These are phyloP conservation scores for Corylus avellana DNA, from an alignment of 306 rosid genomes.

Conservation along the genomic window DNA sequence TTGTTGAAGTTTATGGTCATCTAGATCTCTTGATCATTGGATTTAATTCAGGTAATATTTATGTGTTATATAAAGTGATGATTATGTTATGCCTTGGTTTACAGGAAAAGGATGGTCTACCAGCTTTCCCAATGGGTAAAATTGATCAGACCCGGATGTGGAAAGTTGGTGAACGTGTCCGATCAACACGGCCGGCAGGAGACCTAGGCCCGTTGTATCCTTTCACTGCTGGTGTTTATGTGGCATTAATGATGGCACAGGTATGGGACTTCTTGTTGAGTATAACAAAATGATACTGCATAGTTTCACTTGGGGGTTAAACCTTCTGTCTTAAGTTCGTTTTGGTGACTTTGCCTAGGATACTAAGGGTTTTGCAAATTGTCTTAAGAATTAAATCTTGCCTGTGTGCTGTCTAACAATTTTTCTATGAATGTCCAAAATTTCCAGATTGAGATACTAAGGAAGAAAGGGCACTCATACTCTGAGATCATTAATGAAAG, in stretches of 20 bases:
- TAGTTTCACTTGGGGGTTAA: not conserved
- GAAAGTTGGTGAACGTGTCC: constrained; percentile 94
- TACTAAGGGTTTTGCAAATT: not conserved
- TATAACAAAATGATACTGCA: not conserved
- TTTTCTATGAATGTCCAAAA: constrained; percentile 5
- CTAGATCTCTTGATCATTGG: not conserved
- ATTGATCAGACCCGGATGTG: constrained; percentile 99
- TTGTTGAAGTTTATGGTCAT: not conserved
- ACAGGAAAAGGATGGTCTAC: constrained; percentile 96
- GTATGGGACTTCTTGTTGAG: constrained; percentile 34
- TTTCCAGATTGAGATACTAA: constrained; percentile 84
- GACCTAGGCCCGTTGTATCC: constrained; percentile 93
- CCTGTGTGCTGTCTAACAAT: not conserved
- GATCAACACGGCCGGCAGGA: constrained; percentile 75
- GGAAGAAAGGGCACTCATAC: constrained; percentile 97
- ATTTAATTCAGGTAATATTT: not conserved
- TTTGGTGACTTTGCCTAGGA: constrained; percentile 10
- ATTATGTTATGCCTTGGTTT: constrained; percentile 28
- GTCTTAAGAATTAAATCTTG: not conserved
- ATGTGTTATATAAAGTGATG: not conserved
- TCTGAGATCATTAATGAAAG: constrained; percentile 96
- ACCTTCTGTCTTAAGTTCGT: not conserved
- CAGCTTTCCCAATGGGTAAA: constrained; percentile 98
- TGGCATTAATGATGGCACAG: constrained; percentile 99
- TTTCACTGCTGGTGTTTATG: constrained; percentile 96